phyloP scores from a whole-genome alignment of 805 yeast species.

The Blastobotrys attinorum region DNA sequence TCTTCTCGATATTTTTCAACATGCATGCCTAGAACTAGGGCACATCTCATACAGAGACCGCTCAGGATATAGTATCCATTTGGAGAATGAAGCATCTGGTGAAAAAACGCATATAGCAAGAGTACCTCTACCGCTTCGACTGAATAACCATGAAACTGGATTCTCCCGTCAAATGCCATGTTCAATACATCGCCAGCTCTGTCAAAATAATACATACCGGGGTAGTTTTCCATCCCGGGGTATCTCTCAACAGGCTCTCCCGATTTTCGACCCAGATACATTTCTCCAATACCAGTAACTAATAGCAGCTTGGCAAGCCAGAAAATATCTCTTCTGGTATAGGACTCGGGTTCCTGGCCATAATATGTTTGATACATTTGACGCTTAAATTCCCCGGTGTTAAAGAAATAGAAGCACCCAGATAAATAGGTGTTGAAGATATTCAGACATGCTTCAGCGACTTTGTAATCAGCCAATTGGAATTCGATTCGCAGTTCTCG shows the following conservation, averaged over 20 bases:
- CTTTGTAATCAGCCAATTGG: conserved; percentile 13
- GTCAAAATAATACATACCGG: conserved; percentile 15
- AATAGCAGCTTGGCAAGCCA: conserved; percentile 13
- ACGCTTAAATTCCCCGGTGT: conserved; percentile 10
- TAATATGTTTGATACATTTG: conserved; percentile 11
- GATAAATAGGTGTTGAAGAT: conserved; percentile 13
- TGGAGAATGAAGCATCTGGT: conserved; percentile 16
- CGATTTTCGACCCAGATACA: conserved; percentile 12
- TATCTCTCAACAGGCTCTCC: conserved; percentile 3
- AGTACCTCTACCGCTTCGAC: conserved; percentile 14
- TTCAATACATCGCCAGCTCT: conserved; percentile 11
- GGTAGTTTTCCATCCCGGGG: conserved; percentile 9
- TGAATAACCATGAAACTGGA: conserved; percentile 8
- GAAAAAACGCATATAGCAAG: conserved; percentile 15
- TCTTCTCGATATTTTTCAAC: conserved; percentile 10
- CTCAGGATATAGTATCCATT: conserved; percentile 13
- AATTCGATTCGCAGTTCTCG: conserved; percentile 3
- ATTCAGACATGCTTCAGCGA: conserved; percentile 11
- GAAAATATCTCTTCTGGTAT: conserved; percentile 8
- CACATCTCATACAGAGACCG: conserved; percentile 15
- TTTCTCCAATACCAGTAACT: conserved; percentile 19
- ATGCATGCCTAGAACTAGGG: conserved; percentile 18
- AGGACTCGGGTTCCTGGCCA: background rate
- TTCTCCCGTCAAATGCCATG: conserved; percentile 10
- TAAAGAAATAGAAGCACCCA: conserved; percentile 19